Evolutionary conservation across 345 rosid genomes (phyloP).

Genomic region (Clarkia xantiana): DNA sequence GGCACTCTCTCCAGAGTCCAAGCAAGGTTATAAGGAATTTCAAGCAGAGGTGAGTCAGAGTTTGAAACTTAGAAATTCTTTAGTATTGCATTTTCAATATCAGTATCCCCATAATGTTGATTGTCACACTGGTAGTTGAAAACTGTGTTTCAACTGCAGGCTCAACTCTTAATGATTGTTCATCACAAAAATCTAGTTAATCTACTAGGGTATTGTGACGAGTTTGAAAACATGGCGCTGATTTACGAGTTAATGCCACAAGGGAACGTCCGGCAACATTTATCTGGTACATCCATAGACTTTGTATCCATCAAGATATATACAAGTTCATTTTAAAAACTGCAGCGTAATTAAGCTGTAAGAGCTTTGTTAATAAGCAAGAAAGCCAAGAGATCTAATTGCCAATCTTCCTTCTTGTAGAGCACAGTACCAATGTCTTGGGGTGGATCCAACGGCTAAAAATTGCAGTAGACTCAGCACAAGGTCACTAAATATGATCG

Average conservation of each 20-base stretch:
- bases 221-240: conserved; percentile 22
- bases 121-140: not conserved
- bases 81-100: too few species aligned
- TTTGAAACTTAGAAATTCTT: too few species aligned
- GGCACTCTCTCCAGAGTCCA: conserved; percentile 11
- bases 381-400: too few species aligned
- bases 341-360: too few species aligned
- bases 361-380: too few species aligned
- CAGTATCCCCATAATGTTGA: not conserved
- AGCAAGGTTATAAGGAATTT: conserved; percentile 16
- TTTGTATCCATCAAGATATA: not conserved
- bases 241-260: conserved; percentile 48
- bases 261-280: too few species aligned
- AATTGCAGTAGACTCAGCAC: conserved; percentile 30
- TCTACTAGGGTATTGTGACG: conserved; percentile 44
- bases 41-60: conserved; percentile 18
- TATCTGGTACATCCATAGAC: conserved; percentile 8
- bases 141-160: conserved; percentile 15
- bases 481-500: conserved; percentile 17
- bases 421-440: conserved; percentile 8
- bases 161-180: conserved; percentile 39
- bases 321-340: not conserved
- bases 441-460: conserved; percentile 22
- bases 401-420: conserved; percentile 7
- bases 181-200: conserved; percentile 45